A percentile compares a stretch with the other conserved stretches of the same genome.
These are phyloP conservation scores for Tuber brumale DNA, from an alignment of 495 filamentous ascomycete species.

Conservation along the genomic window DNA sequence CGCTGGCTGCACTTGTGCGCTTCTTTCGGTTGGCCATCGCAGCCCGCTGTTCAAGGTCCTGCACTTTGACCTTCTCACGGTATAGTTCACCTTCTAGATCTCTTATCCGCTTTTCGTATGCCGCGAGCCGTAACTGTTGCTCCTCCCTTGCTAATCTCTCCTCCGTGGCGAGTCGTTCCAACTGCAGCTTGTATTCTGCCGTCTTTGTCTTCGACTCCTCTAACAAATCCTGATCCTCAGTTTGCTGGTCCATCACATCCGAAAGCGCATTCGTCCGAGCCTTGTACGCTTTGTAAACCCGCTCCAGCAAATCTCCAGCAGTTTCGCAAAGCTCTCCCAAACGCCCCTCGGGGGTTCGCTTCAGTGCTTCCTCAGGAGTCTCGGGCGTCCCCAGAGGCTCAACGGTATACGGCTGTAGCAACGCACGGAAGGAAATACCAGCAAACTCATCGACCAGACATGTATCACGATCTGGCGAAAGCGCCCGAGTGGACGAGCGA, in stretches of 20 bases:
- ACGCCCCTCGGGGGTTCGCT: conserved; percentile 31
- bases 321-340: conserved; percentile 31
- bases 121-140: conserved; percentile 25
- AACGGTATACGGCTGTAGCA: conserved; percentile 25
- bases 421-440: conserved; percentile 30
- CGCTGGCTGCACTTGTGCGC: conserved; percentile 29
- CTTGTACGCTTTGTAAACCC: conserved; percentile 40
- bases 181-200: conserved; percentile 33
- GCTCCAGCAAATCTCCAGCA: conserved; percentile 38
- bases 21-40: conserved; percentile 8
- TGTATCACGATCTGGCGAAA: conserved; percentile 19
- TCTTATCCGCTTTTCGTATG: conserved; percentile 32
- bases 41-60: conserved; percentile 22
- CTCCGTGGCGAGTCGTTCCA: conserved; percentile 27
- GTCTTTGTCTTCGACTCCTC: conserved; percentile 24
- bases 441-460: conserved; percentile 39
- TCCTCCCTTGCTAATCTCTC: conserved; percentile 24
- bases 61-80: conserved; percentile 19
- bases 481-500: conserved; percentile 14
- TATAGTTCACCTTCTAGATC: conserved; percentile 30
- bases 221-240: conserved; percentile 24
- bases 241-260: conserved; percentile 24
- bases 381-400: conserved; percentile 23
- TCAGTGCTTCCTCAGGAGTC: conserved; percentile 26
- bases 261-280: conserved; percentile 29